phyloP scores from a whole-genome alignment of 352 stramenopile species.

The Phytopythium litorale region DNA sequence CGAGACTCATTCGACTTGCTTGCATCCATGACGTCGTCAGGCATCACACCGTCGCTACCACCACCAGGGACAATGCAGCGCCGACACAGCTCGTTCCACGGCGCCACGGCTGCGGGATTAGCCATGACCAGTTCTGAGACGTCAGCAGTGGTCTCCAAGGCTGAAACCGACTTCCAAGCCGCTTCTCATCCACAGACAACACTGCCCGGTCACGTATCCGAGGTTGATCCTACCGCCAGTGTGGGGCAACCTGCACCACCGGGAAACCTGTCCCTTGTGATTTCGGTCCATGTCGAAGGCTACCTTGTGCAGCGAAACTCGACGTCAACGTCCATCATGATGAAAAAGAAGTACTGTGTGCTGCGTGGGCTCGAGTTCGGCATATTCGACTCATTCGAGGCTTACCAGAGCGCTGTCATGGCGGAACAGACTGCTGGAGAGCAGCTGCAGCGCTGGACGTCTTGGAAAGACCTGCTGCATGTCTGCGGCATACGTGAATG shows the following conservation, averaged over 20 bases:
- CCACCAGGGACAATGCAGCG: not conserved
- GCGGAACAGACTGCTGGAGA: slow-evolving; percentile 15
- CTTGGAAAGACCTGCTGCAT: slow-evolving; percentile 17
- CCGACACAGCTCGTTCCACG: slow-evolving; percentile 4
- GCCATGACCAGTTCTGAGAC: not conserved
- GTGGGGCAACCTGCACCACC: not conserved
- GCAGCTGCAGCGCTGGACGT: not conserved
- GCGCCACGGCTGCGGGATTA: not conserved
- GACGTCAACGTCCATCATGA: slow-evolving; percentile 16
- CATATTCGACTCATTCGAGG: slow-evolving; percentile 41
- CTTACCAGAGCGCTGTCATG: slow-evolving; percentile 16
- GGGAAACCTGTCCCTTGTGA: not conserved
- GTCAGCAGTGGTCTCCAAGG: not conserved
- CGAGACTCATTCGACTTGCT: slow-evolving; percentile 73
- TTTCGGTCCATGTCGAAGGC: slow-evolving; percentile 38
- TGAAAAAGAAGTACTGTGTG: slow-evolving; percentile 69
- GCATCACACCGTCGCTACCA: not conserved
- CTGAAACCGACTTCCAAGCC: not conserved
- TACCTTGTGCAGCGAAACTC: slow-evolving; percentile 54
- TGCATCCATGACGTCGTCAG: slow-evolving; percentile 9
- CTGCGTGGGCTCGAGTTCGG: slow-evolving; percentile 36
- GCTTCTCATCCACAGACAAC: not conserved
- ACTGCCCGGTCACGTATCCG: not conserved
- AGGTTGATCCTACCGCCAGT: not conserved
- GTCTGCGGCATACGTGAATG: slow-evolving; percentile 49